These are phyloP conservation scores for Trichoderma sp. DNA, from an alignment of 2,329 filamentous ascomycete genomes.

Conservation along the genomic window DNA sequence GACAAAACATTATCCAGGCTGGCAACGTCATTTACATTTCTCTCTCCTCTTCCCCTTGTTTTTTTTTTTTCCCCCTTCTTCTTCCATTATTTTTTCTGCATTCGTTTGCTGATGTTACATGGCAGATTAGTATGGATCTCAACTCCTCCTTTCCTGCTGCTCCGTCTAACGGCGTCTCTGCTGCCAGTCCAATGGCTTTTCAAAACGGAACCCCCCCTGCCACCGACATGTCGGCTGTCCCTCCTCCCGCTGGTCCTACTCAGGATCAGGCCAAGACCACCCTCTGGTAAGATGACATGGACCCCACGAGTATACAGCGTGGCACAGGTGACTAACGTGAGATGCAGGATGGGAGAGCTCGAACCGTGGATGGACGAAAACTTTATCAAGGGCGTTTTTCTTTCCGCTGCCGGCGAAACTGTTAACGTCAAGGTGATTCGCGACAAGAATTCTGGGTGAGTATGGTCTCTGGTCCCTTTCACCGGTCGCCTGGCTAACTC, in stretches of 20 bases:
- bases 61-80: too few relatives aligned
- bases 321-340: neutral
- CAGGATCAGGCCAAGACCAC: conserved; percentile 55
- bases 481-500: neutral
- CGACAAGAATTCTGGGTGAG: conserved; percentile 95
- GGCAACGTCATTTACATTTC: too few relatives aligned
- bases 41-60: too few relatives aligned
- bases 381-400: conserved; percentile 91
- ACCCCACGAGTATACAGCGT: neutral
- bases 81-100: neutral
- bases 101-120: neutral
- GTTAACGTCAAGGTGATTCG: conserved; percentile 99
- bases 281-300: conserved; percentile 50
- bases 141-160: conserved; percentile 32
- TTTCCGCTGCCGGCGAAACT: conserved; percentile 82
- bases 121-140: conserved; percentile 33
- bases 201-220: conserved; percentile 41
- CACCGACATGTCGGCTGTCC: conserved; percentile 36
- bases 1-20: too few relatives aligned
- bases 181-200: conserved; percentile 36
- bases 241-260: conserved; percentile 33
- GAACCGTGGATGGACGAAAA: conserved; percentile 99
- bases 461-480: neutral
- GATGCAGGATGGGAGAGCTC: conserved; percentile 90
- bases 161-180: conserved; percentile 33